These are phyloP conservation scores for Cicer bijugum DNA, from an alignment of 306 rosid species.

Conservation along the genomic window DNA sequence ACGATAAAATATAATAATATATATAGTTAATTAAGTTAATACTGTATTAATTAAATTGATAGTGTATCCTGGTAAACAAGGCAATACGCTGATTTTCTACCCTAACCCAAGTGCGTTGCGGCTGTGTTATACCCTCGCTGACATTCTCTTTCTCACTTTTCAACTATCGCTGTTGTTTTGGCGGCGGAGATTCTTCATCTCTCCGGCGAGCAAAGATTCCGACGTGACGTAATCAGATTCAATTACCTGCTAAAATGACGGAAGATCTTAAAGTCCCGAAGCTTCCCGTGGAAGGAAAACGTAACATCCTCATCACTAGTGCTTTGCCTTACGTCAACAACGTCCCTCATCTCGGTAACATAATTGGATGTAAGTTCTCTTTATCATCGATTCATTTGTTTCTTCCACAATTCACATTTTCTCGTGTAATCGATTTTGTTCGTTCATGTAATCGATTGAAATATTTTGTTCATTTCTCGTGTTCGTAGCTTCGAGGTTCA, in stretches of 20 bases:
- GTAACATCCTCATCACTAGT: conserved; percentile 93
- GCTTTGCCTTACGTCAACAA: conserved; percentile 96
- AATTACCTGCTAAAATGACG: conserved; percentile 23
- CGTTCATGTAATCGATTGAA: not conserved
- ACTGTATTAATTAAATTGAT: no score
- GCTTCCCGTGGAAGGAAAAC: conserved; percentile 79
- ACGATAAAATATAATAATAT: no score
- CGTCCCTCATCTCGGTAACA: conserved; percentile 96
- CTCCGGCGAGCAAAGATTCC: not conserved
- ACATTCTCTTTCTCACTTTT: not conserved
- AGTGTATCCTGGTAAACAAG: no score
- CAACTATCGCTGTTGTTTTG: not conserved
- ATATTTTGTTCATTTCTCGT: not conserved
- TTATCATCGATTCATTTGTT: not conserved
- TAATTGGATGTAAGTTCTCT: conserved; percentile 66
- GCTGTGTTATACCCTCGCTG: not conserved
- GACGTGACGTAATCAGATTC: not conserved
- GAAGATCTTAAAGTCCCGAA: conserved; percentile 44
- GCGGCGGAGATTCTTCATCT: conserved; percentile 31
- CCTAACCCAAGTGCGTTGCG: not conserved
- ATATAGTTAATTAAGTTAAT: no score
- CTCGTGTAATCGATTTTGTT: not conserved
- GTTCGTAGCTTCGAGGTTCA: conserved; percentile 1
- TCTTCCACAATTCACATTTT: not conserved
- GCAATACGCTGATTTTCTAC: not conserved